Evolutionary conservation across 495 filamentous ascomycete genomes (phyloP).

Genomic region (Talaromyces liani): DNA sequence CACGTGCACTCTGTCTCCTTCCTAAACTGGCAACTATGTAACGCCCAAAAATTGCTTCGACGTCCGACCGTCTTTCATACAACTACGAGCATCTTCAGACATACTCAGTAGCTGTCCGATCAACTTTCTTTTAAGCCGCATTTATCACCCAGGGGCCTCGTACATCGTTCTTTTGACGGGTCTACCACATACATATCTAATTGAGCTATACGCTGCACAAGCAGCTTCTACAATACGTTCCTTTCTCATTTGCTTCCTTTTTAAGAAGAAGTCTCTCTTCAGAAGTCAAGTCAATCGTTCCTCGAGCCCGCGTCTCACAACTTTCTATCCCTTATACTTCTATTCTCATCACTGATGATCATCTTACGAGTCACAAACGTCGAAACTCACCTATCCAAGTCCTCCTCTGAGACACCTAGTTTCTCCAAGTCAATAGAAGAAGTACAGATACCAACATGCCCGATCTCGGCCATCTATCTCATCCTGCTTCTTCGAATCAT

Average conservation of each 20-base stretch:
- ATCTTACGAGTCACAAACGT: not conserved
- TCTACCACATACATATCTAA: not conserved
- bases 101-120: not conserved
- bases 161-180: not conserved
- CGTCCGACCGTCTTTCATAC: not conserved
- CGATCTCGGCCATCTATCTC: not conserved
- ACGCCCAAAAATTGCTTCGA: not conserved
- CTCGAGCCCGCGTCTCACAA: not conserved
- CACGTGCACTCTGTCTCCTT: conserved; percentile 8
- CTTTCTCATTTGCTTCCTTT: not conserved
- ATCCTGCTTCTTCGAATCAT: not conserved
- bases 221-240: conserved; percentile 3
- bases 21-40: conserved; percentile 3
- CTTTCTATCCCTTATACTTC: not conserved
- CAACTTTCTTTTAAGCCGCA: not conserved
- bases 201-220: not conserved
- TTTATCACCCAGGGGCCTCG: not conserved
- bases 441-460: not conserved
- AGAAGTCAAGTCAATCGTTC: not conserved
- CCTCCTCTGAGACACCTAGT: not conserved
- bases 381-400: not conserved
- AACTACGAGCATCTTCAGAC: not conserved
- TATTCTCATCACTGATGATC: not conserved
- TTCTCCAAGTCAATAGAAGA: not conserved
- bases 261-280: not conserved